A percentile compares a stretch with the other conserved stretches of the same genome.
Evolutionary conservation across 73 alveolate genomes (phyloP).

Genomic region (Paramecium biaurelia): DNA sequence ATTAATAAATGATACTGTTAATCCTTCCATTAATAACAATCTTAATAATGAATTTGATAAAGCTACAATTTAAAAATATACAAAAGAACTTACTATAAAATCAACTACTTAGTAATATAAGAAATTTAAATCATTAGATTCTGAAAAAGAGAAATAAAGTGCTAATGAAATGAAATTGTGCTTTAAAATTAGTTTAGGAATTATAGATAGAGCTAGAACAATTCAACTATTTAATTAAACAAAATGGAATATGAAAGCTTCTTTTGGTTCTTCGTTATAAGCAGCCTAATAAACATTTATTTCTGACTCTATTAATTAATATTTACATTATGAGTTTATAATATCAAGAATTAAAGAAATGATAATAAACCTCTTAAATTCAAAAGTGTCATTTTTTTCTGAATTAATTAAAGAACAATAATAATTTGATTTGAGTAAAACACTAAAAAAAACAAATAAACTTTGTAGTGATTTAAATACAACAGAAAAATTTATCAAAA

Average conservation of each 20-base stretch:
- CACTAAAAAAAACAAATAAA: neutral
- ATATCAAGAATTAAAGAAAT: neutral
- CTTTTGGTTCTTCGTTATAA: slow-evolving; percentile 1
- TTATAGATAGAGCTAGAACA: neutral
- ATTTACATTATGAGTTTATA: neutral
- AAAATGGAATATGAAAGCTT: neutral
- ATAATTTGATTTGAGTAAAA: neutral
- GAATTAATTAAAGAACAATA: neutral
- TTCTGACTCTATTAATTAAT: neutral
- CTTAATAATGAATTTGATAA: neutral
- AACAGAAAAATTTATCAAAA: neutral
- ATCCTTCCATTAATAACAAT: neutral
- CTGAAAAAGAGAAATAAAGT: neutral
- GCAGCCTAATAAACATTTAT: neutral
- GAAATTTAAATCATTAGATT: neutral
- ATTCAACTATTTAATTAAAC: neutral
- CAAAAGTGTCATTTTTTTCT: neutral
- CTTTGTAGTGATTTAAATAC: neutral
- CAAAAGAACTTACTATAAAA: neutral
- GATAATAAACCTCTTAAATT: neutral
- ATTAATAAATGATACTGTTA: neutral
- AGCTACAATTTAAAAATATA: neutral
- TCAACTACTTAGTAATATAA: neutral
- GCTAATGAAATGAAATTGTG: neutral
- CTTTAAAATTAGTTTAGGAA: neutral